Conservation (phyloP, 805 yeast genomes). For the Starmerella potacharoeniae region DNA sequence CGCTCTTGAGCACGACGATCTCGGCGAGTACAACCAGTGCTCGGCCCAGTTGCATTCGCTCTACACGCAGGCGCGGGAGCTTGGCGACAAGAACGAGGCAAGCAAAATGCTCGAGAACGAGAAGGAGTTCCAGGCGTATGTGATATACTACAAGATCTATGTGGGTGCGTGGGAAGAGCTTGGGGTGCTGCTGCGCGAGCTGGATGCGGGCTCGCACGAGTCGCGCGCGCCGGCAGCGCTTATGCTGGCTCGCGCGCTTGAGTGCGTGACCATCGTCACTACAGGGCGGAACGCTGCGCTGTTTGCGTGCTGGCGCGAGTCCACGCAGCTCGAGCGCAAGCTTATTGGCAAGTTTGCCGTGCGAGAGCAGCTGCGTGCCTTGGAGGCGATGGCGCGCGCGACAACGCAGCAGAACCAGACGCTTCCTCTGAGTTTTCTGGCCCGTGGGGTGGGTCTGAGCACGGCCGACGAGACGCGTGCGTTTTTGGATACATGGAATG, state of each 20-base stretch:
- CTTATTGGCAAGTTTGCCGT: conserved; percentile 4
- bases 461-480: not conserved
- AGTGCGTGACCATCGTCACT: not conserved
- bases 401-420: conserved; percentile 8
- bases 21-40: conserved; percentile 94
- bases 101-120: not conserved
- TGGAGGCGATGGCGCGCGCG: conserved; percentile 8
- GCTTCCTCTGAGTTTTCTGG: conserved; percentile 2
- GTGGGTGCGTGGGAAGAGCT: conserved; percentile 3
- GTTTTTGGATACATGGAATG: conserved; percentile 1
- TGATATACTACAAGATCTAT: conserved; percentile 9
- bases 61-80: not conserved
- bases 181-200: not conserved
- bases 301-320: not conserved
- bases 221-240: not conserved
- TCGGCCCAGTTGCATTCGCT: conserved; percentile 58
- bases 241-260: conserved; percentile 9
- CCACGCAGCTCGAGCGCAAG: conserved; percentile 10
- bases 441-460: not conserved
- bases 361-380: conserved; percentile 2
- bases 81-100: not conserved
- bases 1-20: conserved; percentile 71
- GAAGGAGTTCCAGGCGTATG: conserved; percentile 14
- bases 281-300: not conserved
- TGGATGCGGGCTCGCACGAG: not conserved